phyloP scores from a whole-genome alignment of 2,329 filamentous ascomycete genomes.

The Cladosporium sp. region DNA sequence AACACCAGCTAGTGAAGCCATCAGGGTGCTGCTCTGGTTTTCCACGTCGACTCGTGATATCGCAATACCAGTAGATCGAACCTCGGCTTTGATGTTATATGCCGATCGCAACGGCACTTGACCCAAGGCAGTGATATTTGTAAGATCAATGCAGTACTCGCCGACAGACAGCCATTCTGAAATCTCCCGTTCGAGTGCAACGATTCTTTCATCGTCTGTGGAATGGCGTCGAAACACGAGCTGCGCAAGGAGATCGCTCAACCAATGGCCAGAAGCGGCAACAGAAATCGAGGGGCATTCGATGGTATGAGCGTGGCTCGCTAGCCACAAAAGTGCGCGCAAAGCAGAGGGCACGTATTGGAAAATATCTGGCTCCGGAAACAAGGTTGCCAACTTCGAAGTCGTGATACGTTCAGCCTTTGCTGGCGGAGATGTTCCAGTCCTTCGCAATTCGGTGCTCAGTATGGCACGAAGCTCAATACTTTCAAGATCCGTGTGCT shows the following conservation, averaged over 20 bases:
- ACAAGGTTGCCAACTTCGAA: background rate
- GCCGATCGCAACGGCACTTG: constrained; percentile 47
- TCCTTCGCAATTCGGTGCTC: background rate
- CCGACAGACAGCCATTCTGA: constrained; percentile 49
- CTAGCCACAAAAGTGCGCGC: constrained; percentile 44
- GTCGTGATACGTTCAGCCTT: background rate
- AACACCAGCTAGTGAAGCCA: constrained; percentile 17
- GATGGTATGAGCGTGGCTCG: constrained; percentile 52
- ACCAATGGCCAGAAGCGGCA: constrained; percentile 49
- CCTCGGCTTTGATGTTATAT: constrained; percentile 40
- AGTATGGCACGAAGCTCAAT: background rate
- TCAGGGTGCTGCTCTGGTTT: background rate
- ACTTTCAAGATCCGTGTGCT: background rate
- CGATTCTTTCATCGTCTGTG: constrained; percentile 41
- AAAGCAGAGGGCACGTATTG: constrained; percentile 30
- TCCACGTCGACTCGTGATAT: background rate
- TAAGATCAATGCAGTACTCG: constrained; percentile 49
- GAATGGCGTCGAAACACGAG: constrained; percentile 50
- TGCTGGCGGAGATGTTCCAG: background rate
- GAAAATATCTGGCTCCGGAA: background rate
- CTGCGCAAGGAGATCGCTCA: constrained; percentile 44
- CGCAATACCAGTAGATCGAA: background rate
- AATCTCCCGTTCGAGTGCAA: constrained; percentile 43
- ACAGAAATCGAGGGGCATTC: constrained; percentile 46
- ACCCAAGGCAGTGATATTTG: constrained; percentile 41